Conservation (phyloP, 768 basidiomycete species). For the Saitozyma podzolica region DNA sequence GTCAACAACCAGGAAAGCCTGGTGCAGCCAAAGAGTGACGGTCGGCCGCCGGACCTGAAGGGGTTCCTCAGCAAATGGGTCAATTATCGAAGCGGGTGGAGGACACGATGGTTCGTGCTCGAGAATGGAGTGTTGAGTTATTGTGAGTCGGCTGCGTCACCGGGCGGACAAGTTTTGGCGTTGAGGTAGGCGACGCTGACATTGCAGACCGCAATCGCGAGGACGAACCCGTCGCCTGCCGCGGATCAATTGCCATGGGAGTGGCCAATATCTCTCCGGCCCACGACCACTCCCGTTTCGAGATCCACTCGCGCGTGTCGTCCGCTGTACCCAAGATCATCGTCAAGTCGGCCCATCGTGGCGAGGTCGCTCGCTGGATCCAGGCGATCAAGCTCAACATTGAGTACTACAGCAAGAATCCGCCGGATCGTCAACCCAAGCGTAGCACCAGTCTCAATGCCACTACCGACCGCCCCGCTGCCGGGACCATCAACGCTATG, state of each 20-base stretch:
- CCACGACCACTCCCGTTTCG: conserved; percentile 72
- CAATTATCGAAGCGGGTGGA: conserved; percentile 87
- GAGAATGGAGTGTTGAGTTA: conserved; percentile 75
- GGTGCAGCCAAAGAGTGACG: conserved; percentile 53
- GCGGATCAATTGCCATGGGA: conserved; percentile 86
- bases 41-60: conserved; percentile 36
- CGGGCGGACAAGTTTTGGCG: neutral
- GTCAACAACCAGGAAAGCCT: conserved; percentile 80
- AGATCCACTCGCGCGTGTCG: conserved; percentile 61
- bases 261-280: conserved; percentile 59
- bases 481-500: conserved; percentile 14
- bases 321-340: conserved; percentile 49
- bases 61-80: conserved; percentile 73
- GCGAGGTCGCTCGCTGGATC: conserved; percentile 85
- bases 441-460: neutral
- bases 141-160: conserved; percentile 17
- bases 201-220: conserved; percentile 81
- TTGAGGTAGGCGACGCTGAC: neutral
- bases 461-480: neutral
- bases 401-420: conserved; percentile 63
- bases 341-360: conserved; percentile 67
- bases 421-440: neutral
- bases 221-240: conserved; percentile 78
- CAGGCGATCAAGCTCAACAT: conserved; percentile 72
- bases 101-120: conserved; percentile 87